Evolutionary conservation across 352 stramenopile species (phyloP), one percentile per base, ranked within the genome.

Genomic region (Pythium sp.): DNA sequence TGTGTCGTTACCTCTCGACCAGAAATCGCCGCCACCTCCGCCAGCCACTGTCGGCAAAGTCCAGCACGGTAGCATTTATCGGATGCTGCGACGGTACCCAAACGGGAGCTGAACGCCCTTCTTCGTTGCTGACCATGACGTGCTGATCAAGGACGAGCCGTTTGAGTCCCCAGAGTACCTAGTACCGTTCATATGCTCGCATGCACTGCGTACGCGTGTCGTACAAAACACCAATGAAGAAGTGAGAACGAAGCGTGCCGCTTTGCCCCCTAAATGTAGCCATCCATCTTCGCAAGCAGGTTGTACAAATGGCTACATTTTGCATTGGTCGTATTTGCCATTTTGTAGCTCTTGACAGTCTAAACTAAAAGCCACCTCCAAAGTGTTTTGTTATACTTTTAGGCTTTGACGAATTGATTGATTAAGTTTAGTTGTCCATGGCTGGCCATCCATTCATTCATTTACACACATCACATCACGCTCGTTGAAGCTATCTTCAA

Each of bases 41-140:
- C 41, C 41, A 49, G 41, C 69, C 43, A 81, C 79, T 26, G 75
- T 75, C 49, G 68, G 67, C 32, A 82, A 88, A 57, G n/a, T 7
- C 46, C 82, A 87, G 24, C 86, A 92, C 61, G 86, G 84, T 22
- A 75, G 86, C 24, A 94, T 94, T 64, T 94, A 92, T 62, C 82
- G 76, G 36, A 79, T 90, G 60, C 80, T 94, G 53, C 76, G 82
- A 43, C 38, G 34, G 5, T 63, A 41, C 41, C 41, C 41, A 49
- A 20, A 49, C 41, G 41, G 41, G 54, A 63, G 36, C 24, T 63
- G 58, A 28, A 32, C 1, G 28, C 28, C 7, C 6, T 54, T 7
- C 11, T 54, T n/a, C 14, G 15, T 5, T 49, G 41, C 41, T n/a
- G 47, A 54, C 6, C 47, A 28, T 3, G 20, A 26, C 47, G 6